These are phyloP conservation scores for Penicillium bialowiezense DNA, from an alignment of 495 filamentous ascomycete species.

Conservation along the genomic window DNA sequence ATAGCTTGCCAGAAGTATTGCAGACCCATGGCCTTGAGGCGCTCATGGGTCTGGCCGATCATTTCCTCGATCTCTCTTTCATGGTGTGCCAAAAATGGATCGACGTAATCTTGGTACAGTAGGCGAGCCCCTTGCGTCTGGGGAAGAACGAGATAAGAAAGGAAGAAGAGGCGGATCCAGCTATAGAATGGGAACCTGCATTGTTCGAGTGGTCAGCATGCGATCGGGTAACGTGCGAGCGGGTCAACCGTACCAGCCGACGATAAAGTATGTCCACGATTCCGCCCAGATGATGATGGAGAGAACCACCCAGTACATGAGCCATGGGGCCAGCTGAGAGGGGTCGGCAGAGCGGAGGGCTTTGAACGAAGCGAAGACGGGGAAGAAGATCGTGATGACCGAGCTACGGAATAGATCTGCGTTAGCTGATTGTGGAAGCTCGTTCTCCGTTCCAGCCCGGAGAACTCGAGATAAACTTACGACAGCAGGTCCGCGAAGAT, in stretches of 20 bases:
- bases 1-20: conserved; percentile 77
- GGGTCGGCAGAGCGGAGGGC: conserved; percentile 91
- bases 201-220: conserved; percentile 2
- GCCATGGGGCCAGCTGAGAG: conserved; percentile 91
- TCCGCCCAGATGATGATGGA: conserved; percentile 79
- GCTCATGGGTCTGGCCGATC: conserved; percentile 78
- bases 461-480: conserved; percentile 42
- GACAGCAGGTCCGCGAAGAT: conserved; percentile 76
- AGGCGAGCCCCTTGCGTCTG: conserved; percentile 87
- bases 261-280: conserved; percentile 80
- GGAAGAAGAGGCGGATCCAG: conserved; percentile 81
- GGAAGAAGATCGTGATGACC: conserved; percentile 87
- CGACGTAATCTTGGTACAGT: conserved; percentile 79
- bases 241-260: conserved; percentile 60
- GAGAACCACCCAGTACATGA: conserved; percentile 98
- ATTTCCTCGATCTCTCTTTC: conserved; percentile 87
- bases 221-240: not conserved
- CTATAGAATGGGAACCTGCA: conserved; percentile 88
- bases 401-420: conserved; percentile 44
- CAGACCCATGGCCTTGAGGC: conserved; percentile 72
- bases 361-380: conserved; percentile 97
- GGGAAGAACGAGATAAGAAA: conserved; percentile 95
- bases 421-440: conserved; percentile 13
- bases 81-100: conserved; percentile 85
- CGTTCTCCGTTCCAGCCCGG: not conserved